Conservation (phyloP, 192 early-diverging fungal species). For the Podila epigama region DNA sequence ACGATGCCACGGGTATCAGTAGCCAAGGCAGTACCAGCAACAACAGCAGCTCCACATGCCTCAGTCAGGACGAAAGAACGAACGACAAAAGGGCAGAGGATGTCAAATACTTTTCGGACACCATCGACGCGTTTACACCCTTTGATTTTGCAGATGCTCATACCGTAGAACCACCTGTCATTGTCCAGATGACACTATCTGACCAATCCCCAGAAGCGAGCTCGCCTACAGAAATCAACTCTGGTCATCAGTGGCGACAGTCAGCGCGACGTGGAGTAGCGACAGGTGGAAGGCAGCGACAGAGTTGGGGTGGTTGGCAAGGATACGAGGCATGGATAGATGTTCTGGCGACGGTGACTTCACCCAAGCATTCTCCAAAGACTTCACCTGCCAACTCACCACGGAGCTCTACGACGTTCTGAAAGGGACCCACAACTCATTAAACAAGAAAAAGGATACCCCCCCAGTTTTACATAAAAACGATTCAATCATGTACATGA, state of each 20-base stretch:
- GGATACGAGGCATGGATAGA: conserved; percentile 49
- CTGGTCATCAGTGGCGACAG: conserved; percentile 9
- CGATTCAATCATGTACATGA: too few species aligned
- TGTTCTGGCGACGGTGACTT: conserved; percentile 25
- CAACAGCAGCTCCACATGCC: not conserved
- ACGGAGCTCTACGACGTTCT: conserved; percentile 13
- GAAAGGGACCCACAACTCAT: too few species aligned
- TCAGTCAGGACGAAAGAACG: not conserved
- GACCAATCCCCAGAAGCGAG: not conserved
- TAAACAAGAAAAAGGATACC: not conserved
- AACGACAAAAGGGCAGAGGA: not conserved
- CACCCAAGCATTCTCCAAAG: conserved; percentile 22
- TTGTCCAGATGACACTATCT: not conserved
- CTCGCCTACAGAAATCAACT: not conserved
- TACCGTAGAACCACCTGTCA: not conserved
- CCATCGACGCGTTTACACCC: not conserved
- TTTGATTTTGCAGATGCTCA: not conserved
- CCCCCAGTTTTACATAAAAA: too few species aligned
- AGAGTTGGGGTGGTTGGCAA: conserved; percentile 46
- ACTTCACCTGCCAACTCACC: conserved; percentile 27
- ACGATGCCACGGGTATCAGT: not conserved
- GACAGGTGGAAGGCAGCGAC: conserved; percentile 1
- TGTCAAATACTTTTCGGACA: not conserved
- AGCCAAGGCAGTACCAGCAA: conserved; percentile 5
- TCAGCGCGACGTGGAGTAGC: not conserved